These are phyloP conservation scores for Immersiella caudata DNA, from an alignment of 495 filamentous ascomycete genomes.

Conservation along the genomic window DNA sequence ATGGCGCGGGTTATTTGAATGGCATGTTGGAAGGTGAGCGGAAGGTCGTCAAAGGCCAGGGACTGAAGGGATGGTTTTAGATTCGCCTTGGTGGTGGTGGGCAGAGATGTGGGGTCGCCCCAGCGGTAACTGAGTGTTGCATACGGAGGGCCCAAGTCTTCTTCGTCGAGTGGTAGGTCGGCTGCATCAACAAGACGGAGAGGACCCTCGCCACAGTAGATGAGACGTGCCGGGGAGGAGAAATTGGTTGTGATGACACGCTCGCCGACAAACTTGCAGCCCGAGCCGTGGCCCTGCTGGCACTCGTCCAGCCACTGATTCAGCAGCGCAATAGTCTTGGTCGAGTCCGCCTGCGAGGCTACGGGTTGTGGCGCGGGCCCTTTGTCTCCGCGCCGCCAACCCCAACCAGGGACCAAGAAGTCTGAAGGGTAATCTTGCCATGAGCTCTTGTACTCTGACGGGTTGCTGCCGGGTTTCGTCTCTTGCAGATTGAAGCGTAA, in stretches of 20 bases:
- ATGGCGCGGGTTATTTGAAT: conserved; percentile 11
- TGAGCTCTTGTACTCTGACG: background rate
- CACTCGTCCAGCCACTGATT: conserved; percentile 8
- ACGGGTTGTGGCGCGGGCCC: background rate
- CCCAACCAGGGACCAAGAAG: background rate
- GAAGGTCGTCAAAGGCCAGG: conserved; percentile 1
- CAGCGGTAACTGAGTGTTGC: conserved; percentile 13
- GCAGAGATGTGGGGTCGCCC: conserved; percentile 11
- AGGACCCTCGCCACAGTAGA: conserved; percentile 4
- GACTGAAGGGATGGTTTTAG: conserved; percentile 1
- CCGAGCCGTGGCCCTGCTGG: conserved; percentile 2
- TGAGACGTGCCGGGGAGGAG: conserved; percentile 1
- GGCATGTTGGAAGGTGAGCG: conserved; percentile 5
- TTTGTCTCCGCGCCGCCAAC: background rate
- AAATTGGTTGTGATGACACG: conserved; percentile 3
- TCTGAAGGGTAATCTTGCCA: background rate
- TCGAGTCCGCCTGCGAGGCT: background rate
- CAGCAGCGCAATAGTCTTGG: background rate
- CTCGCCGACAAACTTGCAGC: conserved; percentile 9
- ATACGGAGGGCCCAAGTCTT: background rate
- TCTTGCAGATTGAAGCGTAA: conserved; percentile 4
- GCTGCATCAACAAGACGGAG: conserved; percentile 2
- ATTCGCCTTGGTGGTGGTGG: conserved; percentile 14
- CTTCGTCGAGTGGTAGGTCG: background rate
- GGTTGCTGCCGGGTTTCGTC: background rate